phyloP scores from a whole-genome alignment of 345 rosid species.

The Populus simonii region DNA sequence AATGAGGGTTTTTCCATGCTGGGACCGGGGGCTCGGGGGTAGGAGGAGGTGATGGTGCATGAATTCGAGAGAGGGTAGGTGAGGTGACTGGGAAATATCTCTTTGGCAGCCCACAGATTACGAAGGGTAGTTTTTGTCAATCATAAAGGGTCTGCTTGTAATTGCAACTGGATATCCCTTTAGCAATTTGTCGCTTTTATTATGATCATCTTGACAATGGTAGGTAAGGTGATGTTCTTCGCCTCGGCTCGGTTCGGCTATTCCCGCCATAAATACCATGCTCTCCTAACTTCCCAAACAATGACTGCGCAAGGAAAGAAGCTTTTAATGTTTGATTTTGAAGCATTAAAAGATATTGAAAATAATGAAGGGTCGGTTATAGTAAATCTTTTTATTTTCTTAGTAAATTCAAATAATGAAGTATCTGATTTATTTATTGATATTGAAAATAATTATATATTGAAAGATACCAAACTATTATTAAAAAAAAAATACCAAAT shows the following conservation, averaged over 20 bases:
- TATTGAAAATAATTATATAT: no score
- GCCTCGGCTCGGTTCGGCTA: neutral
- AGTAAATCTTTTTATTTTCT: no score
- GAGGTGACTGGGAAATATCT: neutral
- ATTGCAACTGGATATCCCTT: neutral
- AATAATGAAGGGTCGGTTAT: no score
- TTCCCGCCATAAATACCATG: neutral
- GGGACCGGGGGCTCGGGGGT: neutral
- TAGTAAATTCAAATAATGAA: no score
- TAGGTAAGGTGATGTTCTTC: neutral
- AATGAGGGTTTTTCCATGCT: neutral
- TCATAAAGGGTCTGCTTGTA: slow-evolving; percentile 1
- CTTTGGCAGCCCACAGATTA: neutral
- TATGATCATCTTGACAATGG: neutral
- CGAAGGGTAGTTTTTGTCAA: neutral
- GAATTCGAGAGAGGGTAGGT: slow-evolving; percentile 14
- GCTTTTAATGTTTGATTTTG: no score
- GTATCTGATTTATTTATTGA: no score
- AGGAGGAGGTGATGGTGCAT: neutral
- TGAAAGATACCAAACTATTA: no score
- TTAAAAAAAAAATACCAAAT: no score
- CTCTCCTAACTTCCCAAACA: neutral
- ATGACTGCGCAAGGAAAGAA: neutral
- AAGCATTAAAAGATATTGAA: no score
- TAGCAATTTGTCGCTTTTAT: neutral